A percentile compares a stretch with the other conserved stretches of the same genome.
Evolutionary conservation across 257 asterid genomes (phyloP).

Genomic region (Ajuga chamaepitys): DNA sequence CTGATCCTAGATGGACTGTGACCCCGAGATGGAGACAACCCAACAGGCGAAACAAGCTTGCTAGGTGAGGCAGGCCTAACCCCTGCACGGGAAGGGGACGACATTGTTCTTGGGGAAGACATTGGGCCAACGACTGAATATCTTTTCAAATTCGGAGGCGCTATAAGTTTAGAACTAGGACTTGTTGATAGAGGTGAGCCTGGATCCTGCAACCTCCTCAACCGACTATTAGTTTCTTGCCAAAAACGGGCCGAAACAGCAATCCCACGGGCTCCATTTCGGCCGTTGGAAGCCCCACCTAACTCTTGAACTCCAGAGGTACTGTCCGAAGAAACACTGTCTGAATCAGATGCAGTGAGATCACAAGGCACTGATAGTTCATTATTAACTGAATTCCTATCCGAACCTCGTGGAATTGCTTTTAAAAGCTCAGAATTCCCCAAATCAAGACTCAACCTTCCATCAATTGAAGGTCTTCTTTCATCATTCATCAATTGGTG

Average conservation of each 20-base stretch:
- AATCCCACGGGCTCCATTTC: conserved; percentile 60
- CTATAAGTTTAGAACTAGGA: conserved; percentile 52
- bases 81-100: conserved; percentile 63
- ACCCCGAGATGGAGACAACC: conserved; percentile 76
- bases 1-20: conserved; percentile 69
- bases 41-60: conserved; percentile 40
- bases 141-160: conserved; percentile 54
- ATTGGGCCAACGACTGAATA: conserved; percentile 45
- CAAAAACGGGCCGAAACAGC: conserved; percentile 83
- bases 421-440: conserved; percentile 49
- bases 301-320: conserved; percentile 74
- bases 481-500: conserved; percentile 72
- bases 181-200: conserved; percentile 62
- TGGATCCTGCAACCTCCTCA: conserved; percentile 88
- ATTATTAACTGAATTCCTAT: conserved; percentile 41
- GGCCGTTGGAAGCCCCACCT: conserved; percentile 29
- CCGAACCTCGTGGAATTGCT: conserved; percentile 22
- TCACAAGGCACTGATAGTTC: conserved; percentile 51
- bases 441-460: conserved; percentile 60
- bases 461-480: conserved; percentile 64
- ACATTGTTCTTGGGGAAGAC: conserved; percentile 47
- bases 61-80: conserved; percentile 74
- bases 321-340: conserved; percentile 93
- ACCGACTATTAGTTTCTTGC: conserved; percentile 88
- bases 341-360: conserved; percentile 80